A percentile compares a stretch with the other conserved stretches of the same genome.
These are phyloP conservation scores for Solanum medicagineum DNA, from an alignment of 257 asterid species.

Conservation along the genomic window DNA sequence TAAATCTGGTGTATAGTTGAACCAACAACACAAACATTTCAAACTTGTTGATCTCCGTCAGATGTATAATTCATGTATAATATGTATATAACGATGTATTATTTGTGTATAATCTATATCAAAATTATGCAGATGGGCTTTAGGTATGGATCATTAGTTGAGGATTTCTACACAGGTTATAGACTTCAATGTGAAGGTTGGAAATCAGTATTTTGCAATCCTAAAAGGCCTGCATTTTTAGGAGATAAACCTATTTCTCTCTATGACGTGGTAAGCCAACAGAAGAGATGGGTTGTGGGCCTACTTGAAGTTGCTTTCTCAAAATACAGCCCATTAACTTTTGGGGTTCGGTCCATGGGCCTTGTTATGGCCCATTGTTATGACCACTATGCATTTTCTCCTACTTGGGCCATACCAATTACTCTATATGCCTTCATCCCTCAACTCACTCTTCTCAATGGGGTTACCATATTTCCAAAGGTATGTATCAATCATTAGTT, in stretches of 20 bases:
- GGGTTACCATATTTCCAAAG: constrained; percentile 52
- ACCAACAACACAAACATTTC: background rate
- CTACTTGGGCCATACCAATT: constrained; percentile 55
- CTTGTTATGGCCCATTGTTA: constrained; percentile 37
- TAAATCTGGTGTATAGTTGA: background rate
- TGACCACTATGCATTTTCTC: constrained; percentile 53
- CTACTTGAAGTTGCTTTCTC: constrained; percentile 59
- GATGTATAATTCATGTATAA: background rate
- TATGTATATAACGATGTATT: background rate
- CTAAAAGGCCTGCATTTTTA: constrained; percentile 59
- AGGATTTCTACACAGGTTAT: constrained; percentile 61
- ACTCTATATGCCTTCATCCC: constrained; percentile 52
- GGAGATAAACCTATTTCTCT: constrained; percentile 56
- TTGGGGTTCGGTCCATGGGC: constrained; percentile 36
- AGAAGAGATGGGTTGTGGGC: constrained; percentile 63
- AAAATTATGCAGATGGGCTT: constrained; percentile 45
- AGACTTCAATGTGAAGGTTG: constrained; percentile 69
- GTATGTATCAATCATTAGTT: constrained; percentile 8
- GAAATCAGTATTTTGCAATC: constrained; percentile 51
- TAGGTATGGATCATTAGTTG: constrained; percentile 65
- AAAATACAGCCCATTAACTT: constrained; percentile 40
- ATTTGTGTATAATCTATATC: background rate
- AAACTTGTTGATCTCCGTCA: background rate
- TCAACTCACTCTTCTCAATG: constrained; percentile 36
- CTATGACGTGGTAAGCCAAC: constrained; percentile 38